Evolutionary conservation across 1,284 basidiomycete species (phyloP), one percentile per base, ranked within the genome.

Genomic region (Malassezia brasiliensis): DNA sequence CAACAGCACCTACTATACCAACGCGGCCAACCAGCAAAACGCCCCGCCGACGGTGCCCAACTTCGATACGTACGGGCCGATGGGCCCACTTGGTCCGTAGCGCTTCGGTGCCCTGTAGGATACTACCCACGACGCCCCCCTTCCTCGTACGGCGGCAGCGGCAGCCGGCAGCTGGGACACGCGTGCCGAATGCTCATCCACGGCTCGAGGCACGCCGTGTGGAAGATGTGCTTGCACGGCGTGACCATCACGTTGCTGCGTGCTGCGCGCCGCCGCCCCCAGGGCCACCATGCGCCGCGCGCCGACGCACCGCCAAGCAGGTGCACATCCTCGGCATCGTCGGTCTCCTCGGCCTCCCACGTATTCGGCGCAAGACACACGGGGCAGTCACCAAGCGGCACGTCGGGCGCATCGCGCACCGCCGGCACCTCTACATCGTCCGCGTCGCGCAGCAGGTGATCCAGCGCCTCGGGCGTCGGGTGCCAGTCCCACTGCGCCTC

Each of bases 401-500:
- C 36, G 17, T 54, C 34, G 10, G 32, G 28, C 9, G 46, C 32
- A 22, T 44, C 38, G n/a, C 22, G 14, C 7, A 22, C 8, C 15
- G 9, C 35, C 46, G 39, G 14, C 42, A 39, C 20, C 37, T 67
- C 66, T 8, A 44, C 25, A 28, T 48, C 47, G 42, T 38, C 47
- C 9, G 28, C 25, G 20, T 47, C 38, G 22, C 31, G 30, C 20
- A 59, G 48, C 25, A 49, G 22, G 19, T 19, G 35, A 10, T 46
- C 35, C 8, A 58, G 56, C 12, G 46, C 60, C 9, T 57, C 61
- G 14, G 53, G 35, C 2, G 61, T 39, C 1, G 73, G 72, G 54
- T 75, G 72, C 61, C 74, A 76, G 37, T 73, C 60, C 72, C 73
- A 76, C 15, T 20, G 20, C n/a, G 28, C 7, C 25, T 57, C 55